Evolutionary conservation across 2,329 filamentous ascomycete species (phyloP), one percentile per base, ranked within the genome.

Genomic region (Sarocladium oryzae): DNA sequence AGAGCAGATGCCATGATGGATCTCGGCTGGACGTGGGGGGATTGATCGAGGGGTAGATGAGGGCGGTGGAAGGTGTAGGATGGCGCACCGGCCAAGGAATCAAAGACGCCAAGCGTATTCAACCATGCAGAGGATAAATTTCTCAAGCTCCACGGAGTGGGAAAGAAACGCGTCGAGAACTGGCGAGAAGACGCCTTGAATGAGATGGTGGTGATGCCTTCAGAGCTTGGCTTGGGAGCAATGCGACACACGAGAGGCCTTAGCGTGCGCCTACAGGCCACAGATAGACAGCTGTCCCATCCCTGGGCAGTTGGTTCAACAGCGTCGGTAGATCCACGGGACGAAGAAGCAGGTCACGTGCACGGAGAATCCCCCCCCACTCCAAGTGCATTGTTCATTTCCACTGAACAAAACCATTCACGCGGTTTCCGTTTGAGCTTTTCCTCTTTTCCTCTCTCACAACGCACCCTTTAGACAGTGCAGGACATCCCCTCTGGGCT

Each of bases 1-100:
- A 99, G 69, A 58, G 93, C 93, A 55, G 93, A 99, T 61, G 93
- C 93, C 93, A 99, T 99, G 67, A 61, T 77, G 71, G 63, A 35
- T 45, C 41, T 53, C 52, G 54, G 49, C 52, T 52, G 43, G 43
- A 33, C 16, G 26, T 32, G 52, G 54, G 58, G 56, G n/a, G n/a
- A n/a, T 53, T 51, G 56, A 54, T 59, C 35, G 51, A 53, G 32
- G 57, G 53, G 55, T 50, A 53, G 52, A 54, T n/a, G 55, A 52
- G 37, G 51, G 55, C 38, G 38, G 49, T 53, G 49, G 46, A 41
- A 52, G 49, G 46, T 28, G 40, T 33, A 51, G 48, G 53, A 51
- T 52, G 54, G 55, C 55, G 49, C 55, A 50, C 50, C 52, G 60
- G 60, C 58, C 58, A 56, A 51, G 53, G 52, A 54, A 55, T 54